Conservation (phyloP, 1,284 basidiomycete species). For the Cutaneotrichosporon sp. region DNA sequence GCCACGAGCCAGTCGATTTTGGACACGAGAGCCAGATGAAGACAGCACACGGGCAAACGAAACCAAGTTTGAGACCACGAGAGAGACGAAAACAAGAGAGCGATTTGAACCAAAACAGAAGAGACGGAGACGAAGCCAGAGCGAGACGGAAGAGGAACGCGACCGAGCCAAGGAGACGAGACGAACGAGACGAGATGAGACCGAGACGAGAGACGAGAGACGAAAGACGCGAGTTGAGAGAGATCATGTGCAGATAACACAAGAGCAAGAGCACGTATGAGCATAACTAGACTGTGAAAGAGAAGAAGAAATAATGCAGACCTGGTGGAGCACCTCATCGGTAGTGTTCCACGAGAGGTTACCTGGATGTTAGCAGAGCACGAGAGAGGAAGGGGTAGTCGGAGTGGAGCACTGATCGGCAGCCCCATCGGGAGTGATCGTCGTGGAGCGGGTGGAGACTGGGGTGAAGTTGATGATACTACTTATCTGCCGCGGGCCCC, state of each 20-base stretch:
- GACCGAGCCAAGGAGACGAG: slow-evolving; percentile 1
- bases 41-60: slow-evolving; percentile 14
- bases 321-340: slow-evolving; percentile 77
- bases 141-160: not conserved
- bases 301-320: slow-evolving; percentile 52
- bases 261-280: slow-evolving; percentile 46
- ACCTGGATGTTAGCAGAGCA: slow-evolving; percentile 35
- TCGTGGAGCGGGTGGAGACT: no score
- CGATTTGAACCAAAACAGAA: no score
- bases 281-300: slow-evolving; percentile 62
- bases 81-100: not conserved
- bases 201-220: slow-evolving; percentile 20
- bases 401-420: no score
- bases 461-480: no score
- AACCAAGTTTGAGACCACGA: not conserved
- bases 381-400: no score
- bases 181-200: no score
- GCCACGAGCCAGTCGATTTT: slow-evolving; percentile 1
- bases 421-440: no score
- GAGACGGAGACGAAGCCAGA: not conserved
- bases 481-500: no score
- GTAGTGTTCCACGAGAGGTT: slow-evolving; percentile 72
- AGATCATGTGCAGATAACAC: slow-evolving; percentile 11
- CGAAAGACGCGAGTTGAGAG: slow-evolving; percentile 7
- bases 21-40: not conserved